Evolutionary conservation across 1,139 yeast genomes (phyloP).

Genomic region (Geotrichum europaeum): DNA sequence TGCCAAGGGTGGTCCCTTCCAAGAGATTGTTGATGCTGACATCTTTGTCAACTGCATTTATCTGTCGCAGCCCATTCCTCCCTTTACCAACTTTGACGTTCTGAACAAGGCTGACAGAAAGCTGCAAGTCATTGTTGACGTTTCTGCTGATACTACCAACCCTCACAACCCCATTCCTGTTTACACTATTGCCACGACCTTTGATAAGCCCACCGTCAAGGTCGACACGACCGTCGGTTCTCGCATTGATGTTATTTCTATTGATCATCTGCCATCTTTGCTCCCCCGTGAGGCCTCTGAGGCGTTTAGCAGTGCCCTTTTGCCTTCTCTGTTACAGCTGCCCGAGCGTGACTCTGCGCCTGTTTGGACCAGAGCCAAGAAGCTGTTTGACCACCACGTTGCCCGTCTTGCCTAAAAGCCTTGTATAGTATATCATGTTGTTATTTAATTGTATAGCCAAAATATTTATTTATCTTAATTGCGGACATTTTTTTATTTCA

Average conservation of each 20-base stretch:
- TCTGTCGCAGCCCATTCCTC: slow-evolving; percentile 87
- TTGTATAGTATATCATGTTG: not conserved
- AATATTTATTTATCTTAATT: not conserved
- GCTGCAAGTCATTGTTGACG: slow-evolving; percentile 89
- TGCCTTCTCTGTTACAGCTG: slow-evolving; percentile 81
- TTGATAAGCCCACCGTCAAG: slow-evolving; percentile 79
- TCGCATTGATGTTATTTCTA: slow-evolving; percentile 78
- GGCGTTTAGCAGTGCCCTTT: slow-evolving; percentile 73
- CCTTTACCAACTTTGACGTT: slow-evolving; percentile 67
- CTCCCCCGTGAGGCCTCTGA: slow-evolving; percentile 97
- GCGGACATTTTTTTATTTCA: not conserved
- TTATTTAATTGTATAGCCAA: not conserved
- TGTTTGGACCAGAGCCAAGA: slow-evolving; percentile 87
- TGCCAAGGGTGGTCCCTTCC: slow-evolving; percentile 93
- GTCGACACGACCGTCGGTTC: slow-evolving; percentile 76
- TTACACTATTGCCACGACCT: slow-evolving; percentile 81
- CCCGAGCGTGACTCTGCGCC: slow-evolving; percentile 77
- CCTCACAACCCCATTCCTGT: slow-evolving; percentile 98
- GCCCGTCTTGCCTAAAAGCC: slow-evolving; percentile 25
- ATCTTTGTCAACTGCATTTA: slow-evolving; percentile 94
- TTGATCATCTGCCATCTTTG: slow-evolving; percentile 92
- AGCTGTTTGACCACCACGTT: slow-evolving; percentile 76
- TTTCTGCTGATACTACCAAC: slow-evolving; percentile 96
- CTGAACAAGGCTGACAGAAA: slow-evolving; percentile 63
- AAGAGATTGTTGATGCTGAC: slow-evolving; percentile 80